phyloP scores from a whole-genome alignment of 2,329 filamentous ascomycete species.

The Cordyceps fumosorosea region DNA sequence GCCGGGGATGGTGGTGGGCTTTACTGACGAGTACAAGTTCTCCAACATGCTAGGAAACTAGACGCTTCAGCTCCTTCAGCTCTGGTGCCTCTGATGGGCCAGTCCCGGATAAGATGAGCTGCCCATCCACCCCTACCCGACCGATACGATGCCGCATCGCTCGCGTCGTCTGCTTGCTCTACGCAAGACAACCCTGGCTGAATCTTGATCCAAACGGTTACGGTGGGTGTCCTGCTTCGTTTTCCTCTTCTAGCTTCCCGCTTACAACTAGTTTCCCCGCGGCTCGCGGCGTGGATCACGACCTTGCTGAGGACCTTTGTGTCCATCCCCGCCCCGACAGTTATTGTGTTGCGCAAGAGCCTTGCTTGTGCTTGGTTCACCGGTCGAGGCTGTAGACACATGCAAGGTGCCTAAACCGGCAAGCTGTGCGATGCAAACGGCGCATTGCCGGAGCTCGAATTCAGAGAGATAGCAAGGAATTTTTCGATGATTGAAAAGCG shows the following conservation, averaged over 20 bases:
- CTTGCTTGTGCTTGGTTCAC: no score
- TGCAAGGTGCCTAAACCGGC: no score
- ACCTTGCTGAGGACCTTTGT: no score
- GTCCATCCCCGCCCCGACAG: no score
- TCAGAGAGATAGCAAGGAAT: no score
- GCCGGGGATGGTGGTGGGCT: background rate
- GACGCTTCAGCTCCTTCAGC: background rate
- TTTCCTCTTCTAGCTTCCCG: background rate
- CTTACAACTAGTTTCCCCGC: background rate
- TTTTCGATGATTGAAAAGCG: no score
- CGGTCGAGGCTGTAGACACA: no score
- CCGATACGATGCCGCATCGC: constrained; percentile 5
- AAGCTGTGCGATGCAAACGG: no score
- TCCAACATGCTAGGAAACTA: background rate
- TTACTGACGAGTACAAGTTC: background rate
- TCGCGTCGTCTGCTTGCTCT: background rate
- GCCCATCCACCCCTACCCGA: background rate
- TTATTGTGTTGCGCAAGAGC: no score
- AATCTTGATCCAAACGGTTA: background rate
- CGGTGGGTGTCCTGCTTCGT: background rate
- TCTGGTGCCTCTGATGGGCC: background rate
- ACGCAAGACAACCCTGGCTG: background rate
- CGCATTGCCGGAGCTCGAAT: no score
- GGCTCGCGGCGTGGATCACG: no score
- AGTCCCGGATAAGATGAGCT: background rate